A percentile compares a stretch with the other conserved stretches of the same genome.
phyloP scores from a whole-genome alignment of 176 grass and related monocot species.

The Saccharum spontaneum region DNA sequence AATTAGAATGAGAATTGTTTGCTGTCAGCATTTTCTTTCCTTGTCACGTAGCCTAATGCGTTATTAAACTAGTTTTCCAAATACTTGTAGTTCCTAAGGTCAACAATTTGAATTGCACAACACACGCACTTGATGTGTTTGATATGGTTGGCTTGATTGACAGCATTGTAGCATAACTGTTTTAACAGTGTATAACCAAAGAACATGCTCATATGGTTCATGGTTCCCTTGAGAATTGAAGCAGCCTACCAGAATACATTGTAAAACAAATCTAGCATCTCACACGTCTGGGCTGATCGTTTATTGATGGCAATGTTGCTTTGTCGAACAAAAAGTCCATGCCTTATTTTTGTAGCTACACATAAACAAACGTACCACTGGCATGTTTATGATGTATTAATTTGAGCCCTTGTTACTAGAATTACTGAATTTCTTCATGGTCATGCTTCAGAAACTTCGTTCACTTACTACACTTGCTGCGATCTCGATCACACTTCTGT shows the following conservation, averaged over 20 bases:
- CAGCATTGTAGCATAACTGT: neutral
- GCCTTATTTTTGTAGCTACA: neutral
- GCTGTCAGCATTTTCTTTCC: neutral
- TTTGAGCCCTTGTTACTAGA: neutral
- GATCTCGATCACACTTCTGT: conserved; percentile 72
- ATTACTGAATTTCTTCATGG: conserved; percentile 29
- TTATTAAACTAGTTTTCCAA: neutral
- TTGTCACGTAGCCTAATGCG: neutral
- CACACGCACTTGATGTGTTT: neutral
- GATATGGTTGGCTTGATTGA: neutral
- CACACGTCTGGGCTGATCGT: neutral
- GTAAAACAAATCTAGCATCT: neutral
- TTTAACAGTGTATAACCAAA: neutral
- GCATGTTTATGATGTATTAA: neutral
- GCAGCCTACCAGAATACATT: neutral
- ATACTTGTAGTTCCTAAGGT: neutral
- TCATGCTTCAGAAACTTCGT: conserved; percentile 78
- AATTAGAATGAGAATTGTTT: neutral
- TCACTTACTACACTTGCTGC: conserved; percentile 86
- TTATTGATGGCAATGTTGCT: neutral
- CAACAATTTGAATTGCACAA: neutral
- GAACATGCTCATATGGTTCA: neutral
- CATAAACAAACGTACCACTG: neutral
- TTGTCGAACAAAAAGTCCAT: conserved; percentile 13
- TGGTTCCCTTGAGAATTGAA: neutral